Evolutionary conservation across 805 yeast genomes (phyloP), one percentile per base, ranked within the genome.

Genomic region (Myxozyma neotropica): DNA sequence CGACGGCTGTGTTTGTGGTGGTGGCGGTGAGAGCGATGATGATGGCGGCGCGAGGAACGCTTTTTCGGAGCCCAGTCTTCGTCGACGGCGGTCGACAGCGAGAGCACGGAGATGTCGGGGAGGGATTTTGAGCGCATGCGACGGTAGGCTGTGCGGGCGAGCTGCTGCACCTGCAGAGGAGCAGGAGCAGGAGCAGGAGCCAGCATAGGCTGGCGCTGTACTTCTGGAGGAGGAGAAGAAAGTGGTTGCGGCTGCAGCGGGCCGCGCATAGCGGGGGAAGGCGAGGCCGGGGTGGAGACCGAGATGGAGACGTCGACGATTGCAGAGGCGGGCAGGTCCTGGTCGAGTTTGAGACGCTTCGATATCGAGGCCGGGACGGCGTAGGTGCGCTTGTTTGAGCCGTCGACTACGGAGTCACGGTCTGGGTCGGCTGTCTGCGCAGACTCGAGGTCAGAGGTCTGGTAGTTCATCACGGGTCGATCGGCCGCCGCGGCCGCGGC

Each of bases 111-210:
- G 52, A 61, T 51, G 47, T 61, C 64, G 4, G 66, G 66, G 15
- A 62, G 50, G 4, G 66, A 62, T 56, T 62, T 62, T 15, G 66
- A 62, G 35, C 66, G 60, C 54, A 51, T 55, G 38, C 65, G 56
- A 15, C 63, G 55, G 57, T 61, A 61, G 1, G 57, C 53, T 3
- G 65, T 61, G 43, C 43, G 53, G 27, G 44, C n/a, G n/a, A n/a
- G n/a, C n/a, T n/a, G n/a, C n/a, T n/a, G n/a, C n/a, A n/a, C n/a
- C n/a, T n/a, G n/a, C n/a, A n/a, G n/a, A n/a, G n/a, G n/a, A n/a
- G n/a, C n/a, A n/a, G n/a, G n/a, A n/a, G n/a, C 31, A 35, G 33
- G 43, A 13, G 33, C 21, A 13, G 15, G 45, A 24, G 19, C 36
- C 17, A 15, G 53, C 8, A 27, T 19, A 42, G 15, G 27, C 19